These are phyloP conservation scores for Chlorella sorokiniana DNA, from an alignment of 139 green algal species.

Conservation along the genomic window DNA sequence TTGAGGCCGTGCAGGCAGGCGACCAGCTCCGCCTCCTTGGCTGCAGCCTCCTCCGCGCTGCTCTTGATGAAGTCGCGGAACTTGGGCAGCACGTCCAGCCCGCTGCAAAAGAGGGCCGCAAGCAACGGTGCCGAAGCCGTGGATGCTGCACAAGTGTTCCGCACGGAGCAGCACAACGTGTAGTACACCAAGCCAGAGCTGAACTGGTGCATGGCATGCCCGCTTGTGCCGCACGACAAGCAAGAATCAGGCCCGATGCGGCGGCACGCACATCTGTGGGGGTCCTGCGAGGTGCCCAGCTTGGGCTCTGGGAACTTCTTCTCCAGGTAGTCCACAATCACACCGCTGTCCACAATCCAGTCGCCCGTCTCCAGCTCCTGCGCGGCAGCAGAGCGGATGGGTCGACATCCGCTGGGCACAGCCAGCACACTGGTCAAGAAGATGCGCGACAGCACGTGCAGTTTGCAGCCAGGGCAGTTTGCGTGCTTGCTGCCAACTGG, in stretches of 20 bases:
- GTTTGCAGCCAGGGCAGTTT: not conserved
- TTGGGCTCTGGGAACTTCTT: constrained; percentile 64
- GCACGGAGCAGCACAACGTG: constrained; percentile 11
- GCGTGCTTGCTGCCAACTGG: not conserved
- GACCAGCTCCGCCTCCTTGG: constrained; percentile 54
- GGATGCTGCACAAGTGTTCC: not conserved
- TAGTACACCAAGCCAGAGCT: not conserved
- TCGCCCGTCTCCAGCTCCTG: constrained; percentile 49
- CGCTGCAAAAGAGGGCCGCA: constrained; percentile 40
- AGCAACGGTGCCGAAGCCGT: not conserved
- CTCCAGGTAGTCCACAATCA: constrained; percentile 79
- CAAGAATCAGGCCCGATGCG: too few species aligned
- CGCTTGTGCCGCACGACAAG: too few species aligned
- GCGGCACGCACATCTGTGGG: constrained; percentile 59
- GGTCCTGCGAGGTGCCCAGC: constrained; percentile 49
- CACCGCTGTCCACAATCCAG: constrained; percentile 68
- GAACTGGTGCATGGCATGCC: too few species aligned
- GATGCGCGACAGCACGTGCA: not conserved
- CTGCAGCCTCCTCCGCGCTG: constrained; percentile 46
- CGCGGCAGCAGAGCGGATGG: not conserved
- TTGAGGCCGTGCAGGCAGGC: constrained; percentile 21
- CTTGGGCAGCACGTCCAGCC: constrained; percentile 65
- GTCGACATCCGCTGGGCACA: not conserved
- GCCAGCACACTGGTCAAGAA: not conserved
- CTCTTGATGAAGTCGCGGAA: constrained; percentile 73